phyloP scores from a whole-genome alignment of 768 basidiomycete genomes.

The Clavulina sp. region DNA sequence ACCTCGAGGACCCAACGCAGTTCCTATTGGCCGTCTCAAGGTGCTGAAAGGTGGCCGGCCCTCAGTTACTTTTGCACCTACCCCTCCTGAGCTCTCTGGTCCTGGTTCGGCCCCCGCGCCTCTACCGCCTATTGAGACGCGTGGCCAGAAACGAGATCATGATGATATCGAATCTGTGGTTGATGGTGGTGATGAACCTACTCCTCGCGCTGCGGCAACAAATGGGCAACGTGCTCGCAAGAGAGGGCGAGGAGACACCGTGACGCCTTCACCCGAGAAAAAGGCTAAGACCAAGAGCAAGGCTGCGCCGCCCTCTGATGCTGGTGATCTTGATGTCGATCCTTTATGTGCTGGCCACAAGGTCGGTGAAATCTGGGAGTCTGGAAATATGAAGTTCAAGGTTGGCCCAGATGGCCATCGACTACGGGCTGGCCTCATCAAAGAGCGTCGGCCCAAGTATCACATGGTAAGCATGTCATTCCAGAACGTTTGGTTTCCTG shows the following conservation, averaged over 20 bases:
- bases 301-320: background rate
- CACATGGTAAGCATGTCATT: background rate
- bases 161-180: background rate
- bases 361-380: background rate
- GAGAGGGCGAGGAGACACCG: background rate
- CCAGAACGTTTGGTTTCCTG: background rate
- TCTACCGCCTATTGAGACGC: background rate
- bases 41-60: too few species aligned
- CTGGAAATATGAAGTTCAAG: conserved; percentile 1
- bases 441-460: background rate
- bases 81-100: too few species aligned
- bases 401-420: background rate
- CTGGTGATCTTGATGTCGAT: background rate
- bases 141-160: background rate
- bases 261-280: background rate
- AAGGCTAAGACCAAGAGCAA: background rate
- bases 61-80: too few species aligned
- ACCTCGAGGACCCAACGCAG: too few species aligned
- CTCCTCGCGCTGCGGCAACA: too few species aligned
- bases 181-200: background rate
- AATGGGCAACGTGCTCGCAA: too few species aligned
- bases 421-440: background rate
- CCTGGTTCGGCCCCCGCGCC: background rate
- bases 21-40: too few species aligned
- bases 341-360: background rate